phyloP scores from a whole-genome alignment of 768 basidiomycete genomes.

The Suillus luteus region DNA sequence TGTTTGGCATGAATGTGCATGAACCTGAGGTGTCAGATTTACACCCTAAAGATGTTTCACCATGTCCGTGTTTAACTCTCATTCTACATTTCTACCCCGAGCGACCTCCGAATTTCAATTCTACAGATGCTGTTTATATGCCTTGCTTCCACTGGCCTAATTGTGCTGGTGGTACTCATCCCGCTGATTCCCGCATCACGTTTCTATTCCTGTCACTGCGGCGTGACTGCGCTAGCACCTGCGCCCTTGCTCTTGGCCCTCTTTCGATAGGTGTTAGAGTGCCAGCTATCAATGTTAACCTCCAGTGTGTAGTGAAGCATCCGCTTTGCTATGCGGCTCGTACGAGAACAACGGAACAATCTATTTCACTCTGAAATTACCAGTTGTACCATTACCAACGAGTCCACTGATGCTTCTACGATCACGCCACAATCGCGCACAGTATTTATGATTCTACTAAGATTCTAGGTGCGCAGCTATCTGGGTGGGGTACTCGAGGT shows the following conservation, averaged over 20 bases:
- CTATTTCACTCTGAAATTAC: slow-evolving; percentile 23
- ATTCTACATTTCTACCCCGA: neutral
- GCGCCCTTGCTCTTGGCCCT: neutral
- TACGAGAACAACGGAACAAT: slow-evolving; percentile 33
- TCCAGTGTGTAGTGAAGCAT: slow-evolving; percentile 2
- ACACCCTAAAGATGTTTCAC: slow-evolving; percentile 32
- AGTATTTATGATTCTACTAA: neutral
- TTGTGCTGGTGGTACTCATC: slow-evolving; percentile 25
- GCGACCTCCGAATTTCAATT: slow-evolving; percentile 6
- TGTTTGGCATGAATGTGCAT: slow-evolving; percentile 40
- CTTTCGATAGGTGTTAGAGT: neutral
- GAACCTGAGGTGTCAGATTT: slow-evolving; percentile 32
- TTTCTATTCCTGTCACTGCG: slow-evolving; percentile 25
- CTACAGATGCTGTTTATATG: slow-evolving; percentile 37
- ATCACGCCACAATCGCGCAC: slow-evolving; percentile 1
- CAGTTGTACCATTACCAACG: slow-evolving; percentile 11
- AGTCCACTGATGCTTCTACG: slow-evolving; percentile 14
- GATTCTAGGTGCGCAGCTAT: neutral
- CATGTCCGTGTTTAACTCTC: slow-evolving; percentile 32
- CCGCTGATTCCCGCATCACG: slow-evolving; percentile 34
- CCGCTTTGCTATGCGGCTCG: slow-evolving; percentile 19
- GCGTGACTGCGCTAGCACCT: slow-evolving; percentile 12
- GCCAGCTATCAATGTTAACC: slow-evolving; percentile 10
- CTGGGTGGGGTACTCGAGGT: neutral
- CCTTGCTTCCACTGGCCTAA: slow-evolving; percentile 38